phyloP scores from a whole-genome alignment of 208 protist genomes.

The Crithidia expoeki region DNA sequence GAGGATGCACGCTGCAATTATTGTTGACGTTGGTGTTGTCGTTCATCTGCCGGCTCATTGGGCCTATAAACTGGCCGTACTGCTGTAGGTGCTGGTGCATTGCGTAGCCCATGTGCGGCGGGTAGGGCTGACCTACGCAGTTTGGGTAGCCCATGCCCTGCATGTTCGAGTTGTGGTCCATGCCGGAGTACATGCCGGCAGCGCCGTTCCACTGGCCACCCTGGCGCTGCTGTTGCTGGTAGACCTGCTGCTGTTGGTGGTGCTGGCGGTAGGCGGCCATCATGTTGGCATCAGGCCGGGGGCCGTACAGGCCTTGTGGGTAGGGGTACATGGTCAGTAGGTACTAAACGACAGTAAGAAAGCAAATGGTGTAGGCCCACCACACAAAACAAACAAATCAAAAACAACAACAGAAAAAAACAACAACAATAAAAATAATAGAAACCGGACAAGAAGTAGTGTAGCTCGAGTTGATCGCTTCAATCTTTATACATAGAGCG shows the following conservation, averaged over 20 bases:
- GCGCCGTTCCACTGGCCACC: conserved; percentile 8
- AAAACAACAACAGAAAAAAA: conserved; percentile 21
- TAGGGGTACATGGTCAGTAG: conserved; percentile 16
- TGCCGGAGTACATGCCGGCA: conserved; percentile 4
- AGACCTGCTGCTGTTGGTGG: conserved; percentile 15
- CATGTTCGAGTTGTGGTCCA: conserved; percentile 15
- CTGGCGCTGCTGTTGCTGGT: conserved; percentile 7
- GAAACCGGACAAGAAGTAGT: background rate
- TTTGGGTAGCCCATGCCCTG: conserved; percentile 16
- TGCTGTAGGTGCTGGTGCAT: conserved; percentile 29
- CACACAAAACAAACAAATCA: background rate
- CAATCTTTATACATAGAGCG: conserved; percentile 3
- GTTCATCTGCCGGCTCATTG: conserved; percentile 10
- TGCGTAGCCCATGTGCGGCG: background rate
- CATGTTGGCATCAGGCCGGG: conserved; percentile 17
- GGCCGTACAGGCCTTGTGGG: background rate
- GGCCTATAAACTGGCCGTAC: conserved; percentile 19
- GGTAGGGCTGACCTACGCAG: conserved; percentile 14
- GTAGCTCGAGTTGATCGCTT: background rate
- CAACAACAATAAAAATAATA: background rate
- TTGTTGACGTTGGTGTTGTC: conserved; percentile 5
- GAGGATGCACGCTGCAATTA: background rate
- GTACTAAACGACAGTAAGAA: conserved; percentile 9
- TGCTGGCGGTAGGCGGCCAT: conserved; percentile 25
- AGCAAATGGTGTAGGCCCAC: no score